Evolutionary conservation across 2,329 filamentous ascomycete genomes (phyloP).

Genomic region (Pyrenophora tritici-repentis): DNA sequence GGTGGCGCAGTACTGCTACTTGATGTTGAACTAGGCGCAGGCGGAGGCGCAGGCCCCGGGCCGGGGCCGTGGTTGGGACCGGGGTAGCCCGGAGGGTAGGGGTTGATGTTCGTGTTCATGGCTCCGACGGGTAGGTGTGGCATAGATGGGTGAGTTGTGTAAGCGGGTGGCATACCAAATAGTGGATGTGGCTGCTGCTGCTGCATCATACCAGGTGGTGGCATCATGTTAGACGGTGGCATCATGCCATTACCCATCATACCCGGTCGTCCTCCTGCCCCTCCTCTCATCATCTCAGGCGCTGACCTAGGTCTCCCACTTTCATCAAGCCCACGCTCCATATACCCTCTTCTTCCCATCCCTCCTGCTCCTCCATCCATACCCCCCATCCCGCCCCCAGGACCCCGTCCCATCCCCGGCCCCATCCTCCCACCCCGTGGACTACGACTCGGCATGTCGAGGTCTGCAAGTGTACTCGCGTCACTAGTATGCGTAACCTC

Average conservation of each 20-base stretch:
- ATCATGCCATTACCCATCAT: not conserved
- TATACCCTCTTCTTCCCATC: not conserved
- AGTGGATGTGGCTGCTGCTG: not conserved
- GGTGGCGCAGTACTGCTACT: not conserved
- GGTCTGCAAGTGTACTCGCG: too few relatives aligned
- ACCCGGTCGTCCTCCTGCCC: not conserved
- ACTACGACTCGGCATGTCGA: not conserved
- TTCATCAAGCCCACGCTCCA: not conserved
- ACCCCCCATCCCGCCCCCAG: conserved; percentile 1
- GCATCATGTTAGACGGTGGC: not conserved
- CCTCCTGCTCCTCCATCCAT: not conserved
- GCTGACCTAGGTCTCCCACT: conserved; percentile 7
- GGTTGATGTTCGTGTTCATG: not conserved
- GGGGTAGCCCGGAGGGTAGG: too few relatives aligned
- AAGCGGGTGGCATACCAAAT: conserved; percentile 12
- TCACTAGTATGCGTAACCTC: too few relatives aligned
- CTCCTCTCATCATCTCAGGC: conserved; percentile 4
- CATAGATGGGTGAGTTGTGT: conserved; percentile 12
- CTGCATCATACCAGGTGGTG: too few relatives aligned
- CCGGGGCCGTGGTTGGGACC: too few relatives aligned
- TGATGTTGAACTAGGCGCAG: conserved; percentile 4
- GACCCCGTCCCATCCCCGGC: not conserved
- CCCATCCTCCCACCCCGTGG: not conserved
- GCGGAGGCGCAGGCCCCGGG: not conserved
- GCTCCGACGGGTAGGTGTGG: not conserved